Evolutionary conservation across 2,329 filamentous ascomycete species (phyloP).

Genomic region (Emmonsia crescens): DNA sequence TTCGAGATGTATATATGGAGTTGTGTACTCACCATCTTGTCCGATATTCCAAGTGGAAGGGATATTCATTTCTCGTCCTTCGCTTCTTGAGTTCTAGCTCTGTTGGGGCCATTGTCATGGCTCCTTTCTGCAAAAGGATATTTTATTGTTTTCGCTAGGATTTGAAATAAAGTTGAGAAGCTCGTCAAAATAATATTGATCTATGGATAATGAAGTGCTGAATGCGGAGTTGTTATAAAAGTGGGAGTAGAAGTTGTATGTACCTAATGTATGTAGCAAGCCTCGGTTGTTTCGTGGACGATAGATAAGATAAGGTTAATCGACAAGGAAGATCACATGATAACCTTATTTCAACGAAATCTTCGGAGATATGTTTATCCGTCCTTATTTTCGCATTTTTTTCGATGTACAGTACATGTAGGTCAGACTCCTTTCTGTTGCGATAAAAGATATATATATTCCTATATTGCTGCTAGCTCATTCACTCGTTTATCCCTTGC

Average conservation of each 20-base stretch:
- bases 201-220: not conserved
- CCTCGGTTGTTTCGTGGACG: not conserved
- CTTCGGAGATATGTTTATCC: not conserved
- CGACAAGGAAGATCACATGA: not conserved
- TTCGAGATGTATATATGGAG: not conserved
- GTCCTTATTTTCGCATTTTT: not conserved
- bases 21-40: slow-evolving; percentile 59
- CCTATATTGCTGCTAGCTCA: too few species aligned
- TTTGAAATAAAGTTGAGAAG: not conserved
- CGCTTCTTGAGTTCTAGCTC: slow-evolving; percentile 47
- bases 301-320: not conserved
- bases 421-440: not conserved
- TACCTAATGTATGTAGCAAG: too few species aligned
- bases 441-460: too few species aligned
- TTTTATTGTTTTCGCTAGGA: not conserved
- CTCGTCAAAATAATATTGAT: not conserved
- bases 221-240: not conserved
- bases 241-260: too few species aligned
- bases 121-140: not conserved
- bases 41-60: slow-evolving; percentile 67
- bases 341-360: not conserved
- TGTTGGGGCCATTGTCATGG: slow-evolving; percentile 17
- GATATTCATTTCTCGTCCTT: slow-evolving; percentile 57
- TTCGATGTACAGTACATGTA: too few species aligned
- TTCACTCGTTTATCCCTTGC: not conserved